Evolutionary conservation across 2,329 filamentous ascomycete genomes (phyloP), one percentile per base, ranked within the genome.

Genomic region (Podosphaera aphanis): DNA sequence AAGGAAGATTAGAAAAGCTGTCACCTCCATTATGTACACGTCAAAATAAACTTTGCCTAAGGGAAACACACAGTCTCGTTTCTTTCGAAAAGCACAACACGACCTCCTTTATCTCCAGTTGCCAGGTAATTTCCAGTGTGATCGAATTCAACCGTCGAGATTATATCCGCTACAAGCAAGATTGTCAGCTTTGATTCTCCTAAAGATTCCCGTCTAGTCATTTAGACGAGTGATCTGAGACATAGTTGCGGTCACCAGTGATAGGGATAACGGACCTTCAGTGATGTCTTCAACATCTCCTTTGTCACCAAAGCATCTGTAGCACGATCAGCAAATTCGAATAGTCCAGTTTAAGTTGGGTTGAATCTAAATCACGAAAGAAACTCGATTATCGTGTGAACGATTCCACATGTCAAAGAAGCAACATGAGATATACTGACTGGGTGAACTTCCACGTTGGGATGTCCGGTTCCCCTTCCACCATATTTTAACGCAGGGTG

Each of bases 401-500:
- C 10, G 23, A 16, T 16, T 29, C n/a, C 25, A 31, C n/a, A n/a
- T n/a, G 19, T 16, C 20, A 18, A 25, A 35, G 18, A 16, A 18
- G n/a, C 21, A 38, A 31, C 20, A n/a, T n/a, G n/a, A 39, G 44
- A 29, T 40, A 40, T 50, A 60, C 59, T 58, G 29, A 61, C 86
- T 95, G 88, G 65, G 88, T 95, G 69, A 95, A 95, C 73, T 95
- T 95, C 88, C 88, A 95, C 67, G 86, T 95, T 62, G 86, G 86
- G 68, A 83, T 79, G 72, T 77, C 84, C 67, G 81, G 73, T 69
- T 93, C 85, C 70, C 79, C 81, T 75, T 94, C 86, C 71, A 90
- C 86, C 86, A 95, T 94, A 70, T 79, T 88, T 67, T 61, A 56
- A 13, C 19, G 21, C 19, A 40, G 18, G 8, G 37, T 20, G 21